These are phyloP conservation scores for Talaromyces amestolkiae DNA, from an alignment of 2,329 filamentous ascomycete genomes.

Conservation along the genomic window DNA sequence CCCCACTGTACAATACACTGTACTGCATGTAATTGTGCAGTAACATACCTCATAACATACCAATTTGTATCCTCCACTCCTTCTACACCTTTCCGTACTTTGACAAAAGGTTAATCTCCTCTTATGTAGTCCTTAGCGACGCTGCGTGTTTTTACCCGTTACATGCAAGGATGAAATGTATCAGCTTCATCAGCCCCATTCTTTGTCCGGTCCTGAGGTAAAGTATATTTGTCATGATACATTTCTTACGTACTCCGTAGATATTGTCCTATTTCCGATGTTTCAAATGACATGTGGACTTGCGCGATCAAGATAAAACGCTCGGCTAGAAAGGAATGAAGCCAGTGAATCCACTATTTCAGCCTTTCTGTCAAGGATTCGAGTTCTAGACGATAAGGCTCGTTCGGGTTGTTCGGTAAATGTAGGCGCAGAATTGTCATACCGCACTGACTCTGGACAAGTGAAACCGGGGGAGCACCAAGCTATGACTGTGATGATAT, in stretches of 20 bases:
- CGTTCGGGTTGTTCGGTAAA: background rate
- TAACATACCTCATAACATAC: slow-evolving; percentile 5
- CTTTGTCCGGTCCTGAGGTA: background rate
- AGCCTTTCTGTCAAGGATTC: background rate
- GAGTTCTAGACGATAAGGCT: background rate
- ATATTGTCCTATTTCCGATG: slow-evolving; percentile 3
- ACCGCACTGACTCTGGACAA: background rate
- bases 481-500: slow-evolving; percentile 10
- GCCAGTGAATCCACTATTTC: background rate
- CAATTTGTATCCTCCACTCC: slow-evolving; percentile 1
- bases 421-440: background rate
- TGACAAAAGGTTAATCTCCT: background rate
- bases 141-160: background rate
- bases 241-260: background rate
- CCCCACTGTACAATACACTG: background rate
- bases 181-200: slow-evolving; percentile 13
- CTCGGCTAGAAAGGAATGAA: slow-evolving; percentile 9
- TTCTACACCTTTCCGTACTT: slow-evolving; percentile 7
- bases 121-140: background rate
- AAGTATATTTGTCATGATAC: background rate
- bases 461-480: background rate
- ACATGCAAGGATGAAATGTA: slow-evolving; percentile 14
- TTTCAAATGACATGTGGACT: slow-evolving; percentile 9
- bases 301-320: background rate
- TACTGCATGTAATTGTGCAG: background rate